These are phyloP conservation scores for Schwanniomyces yamadae DNA, from an alignment of 805 yeast genomes.

Conservation along the genomic window DNA sequence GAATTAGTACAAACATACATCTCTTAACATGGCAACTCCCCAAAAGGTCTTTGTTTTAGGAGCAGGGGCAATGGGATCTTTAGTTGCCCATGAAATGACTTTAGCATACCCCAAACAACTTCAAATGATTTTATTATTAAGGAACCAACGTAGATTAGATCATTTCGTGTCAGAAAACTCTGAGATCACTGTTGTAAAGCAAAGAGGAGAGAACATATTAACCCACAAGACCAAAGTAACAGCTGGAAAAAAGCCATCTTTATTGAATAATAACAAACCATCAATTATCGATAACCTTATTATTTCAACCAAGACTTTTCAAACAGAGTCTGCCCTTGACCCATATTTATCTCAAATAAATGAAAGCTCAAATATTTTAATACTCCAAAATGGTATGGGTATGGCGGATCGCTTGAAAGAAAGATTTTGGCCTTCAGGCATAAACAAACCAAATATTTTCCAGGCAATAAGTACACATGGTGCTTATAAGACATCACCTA, in stretches of 20 bases:
- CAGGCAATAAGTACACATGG: constrained; percentile 88
- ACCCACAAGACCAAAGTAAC: constrained; percentile 12
- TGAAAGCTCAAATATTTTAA: constrained; percentile 52
- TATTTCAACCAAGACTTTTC: constrained; percentile 78
- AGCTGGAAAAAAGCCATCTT: constrained; percentile 25
- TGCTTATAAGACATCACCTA: constrained; percentile 48
- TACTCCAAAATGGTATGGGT: constrained; percentile 90
- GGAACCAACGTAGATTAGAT: constrained; percentile 40
- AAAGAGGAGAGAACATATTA: constrained; percentile 17
- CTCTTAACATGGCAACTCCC: constrained; percentile 6
- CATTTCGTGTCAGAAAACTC: constrained; percentile 42
- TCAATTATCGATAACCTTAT: constrained; percentile 55
- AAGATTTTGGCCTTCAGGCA: constrained; percentile 50
- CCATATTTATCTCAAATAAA: constrained; percentile 53
- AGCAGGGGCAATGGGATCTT: constrained; percentile 53
- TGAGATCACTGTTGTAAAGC: constrained; percentile 27
- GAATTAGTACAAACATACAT: too few species aligned
- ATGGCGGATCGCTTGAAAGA: constrained; percentile 50
- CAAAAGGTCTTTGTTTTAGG: constrained; percentile 43
- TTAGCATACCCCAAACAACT: constrained; percentile 39
- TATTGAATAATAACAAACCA: constrained; percentile 6
- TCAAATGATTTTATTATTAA: constrained; percentile 36
- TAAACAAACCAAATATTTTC: constrained; percentile 54
- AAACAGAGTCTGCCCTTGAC: constrained; percentile 60
- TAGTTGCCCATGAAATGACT: constrained; percentile 47